Evolutionary conservation across 2,329 filamentous ascomycete genomes (phyloP), one percentile per base, ranked within the genome.

Genomic region (Alternaria postmessia): DNA sequence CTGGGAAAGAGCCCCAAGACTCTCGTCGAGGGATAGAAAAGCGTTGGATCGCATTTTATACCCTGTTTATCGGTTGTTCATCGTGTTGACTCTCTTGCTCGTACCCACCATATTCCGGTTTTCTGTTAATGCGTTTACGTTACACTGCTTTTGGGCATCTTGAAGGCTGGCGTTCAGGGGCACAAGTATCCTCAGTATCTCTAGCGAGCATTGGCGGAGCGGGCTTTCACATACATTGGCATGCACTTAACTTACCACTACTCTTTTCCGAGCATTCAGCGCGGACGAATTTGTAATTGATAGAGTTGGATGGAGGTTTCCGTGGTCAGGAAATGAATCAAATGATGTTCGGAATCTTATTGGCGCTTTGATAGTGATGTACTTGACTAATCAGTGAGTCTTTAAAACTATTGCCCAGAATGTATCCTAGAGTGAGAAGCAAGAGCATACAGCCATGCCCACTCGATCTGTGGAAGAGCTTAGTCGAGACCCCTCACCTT

Each of bases 1-100:
- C 82, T 97, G 34, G 92, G 91, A 51, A 91, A 92, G 77, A 88
- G 85, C 72, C 88, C 90, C 32, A 94, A 94, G 80, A 85, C 89
- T 48, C 89, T 96, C 67, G 92, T 95, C 65, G 93, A 96, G 79
- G 91, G 91, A 41, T 95, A 69, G 78, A 62, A 67, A 78, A 62
- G 16, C 30, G 32, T 49, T 51, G 58, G 54, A 54, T 46, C 24
- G 57, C 63, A 53, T 30, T 48, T 62, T 69, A 71, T 68, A 72
- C 67, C 70, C 70, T 65, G 59, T 58, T 63, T 57, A 64, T 67
- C 57, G 64, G 64, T 61, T 46, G 43, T 54, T 63, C 60, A 69
- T 69, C 57, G 41, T 53, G 60, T 64, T 57, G 49, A 34, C 47
- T 41, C 52, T 46, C 44, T 65, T 66, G 54, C 59, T 48, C 61